Evolutionary conservation across 2,329 filamentous ascomycete species (phyloP).

Genomic region (Monosporascus ibericus): DNA sequence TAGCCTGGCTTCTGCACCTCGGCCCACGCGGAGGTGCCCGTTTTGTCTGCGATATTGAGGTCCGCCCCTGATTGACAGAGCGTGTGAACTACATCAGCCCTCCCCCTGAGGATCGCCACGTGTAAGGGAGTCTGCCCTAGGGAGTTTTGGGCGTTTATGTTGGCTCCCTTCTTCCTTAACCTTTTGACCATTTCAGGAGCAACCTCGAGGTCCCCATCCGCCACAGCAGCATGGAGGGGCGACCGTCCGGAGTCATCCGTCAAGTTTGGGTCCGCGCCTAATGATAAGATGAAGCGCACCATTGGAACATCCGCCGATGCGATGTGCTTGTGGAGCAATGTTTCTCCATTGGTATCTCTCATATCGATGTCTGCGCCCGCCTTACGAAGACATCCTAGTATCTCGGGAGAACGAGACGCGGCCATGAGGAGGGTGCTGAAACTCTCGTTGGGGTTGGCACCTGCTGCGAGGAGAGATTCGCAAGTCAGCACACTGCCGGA

Average conservation of each 20-base stretch:
- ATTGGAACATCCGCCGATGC: conserved; percentile 1
- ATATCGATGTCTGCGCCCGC: conserved; percentile 6
- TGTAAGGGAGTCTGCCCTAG: conserved; percentile 12
- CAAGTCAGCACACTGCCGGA: conserved; percentile 2
- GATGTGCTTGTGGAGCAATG: conserved; percentile 4
- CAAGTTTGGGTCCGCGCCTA: conserved; percentile 1
- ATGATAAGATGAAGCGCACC: conserved; percentile 4
- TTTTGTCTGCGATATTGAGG: conserved; percentile 2
- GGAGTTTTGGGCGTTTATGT: conserved; percentile 6
- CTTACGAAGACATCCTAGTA: conserved; percentile 1
- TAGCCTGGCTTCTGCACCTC: conserved; percentile 5
- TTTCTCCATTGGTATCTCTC: background rate
- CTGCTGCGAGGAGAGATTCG: conserved; percentile 2
- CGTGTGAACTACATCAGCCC: conserved; percentile 3
- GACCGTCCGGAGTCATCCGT: background rate
- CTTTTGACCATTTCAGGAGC: conserved; percentile 1
- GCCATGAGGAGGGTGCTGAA: background rate
- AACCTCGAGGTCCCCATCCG: conserved; percentile 1
- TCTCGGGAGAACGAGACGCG: background rate
- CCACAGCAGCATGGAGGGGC: conserved; percentile 3
- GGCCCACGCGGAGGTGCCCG: conserved; percentile 1
- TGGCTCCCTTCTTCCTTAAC: conserved; percentile 5
- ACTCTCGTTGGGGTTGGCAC: conserved; percentile 4
- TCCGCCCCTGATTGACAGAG: conserved; percentile 4
- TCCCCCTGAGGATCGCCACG: conserved; percentile 9